phyloP scores from a whole-genome alignment of 73 alveolate genomes.

The Blepharisma japonicum region DNA sequence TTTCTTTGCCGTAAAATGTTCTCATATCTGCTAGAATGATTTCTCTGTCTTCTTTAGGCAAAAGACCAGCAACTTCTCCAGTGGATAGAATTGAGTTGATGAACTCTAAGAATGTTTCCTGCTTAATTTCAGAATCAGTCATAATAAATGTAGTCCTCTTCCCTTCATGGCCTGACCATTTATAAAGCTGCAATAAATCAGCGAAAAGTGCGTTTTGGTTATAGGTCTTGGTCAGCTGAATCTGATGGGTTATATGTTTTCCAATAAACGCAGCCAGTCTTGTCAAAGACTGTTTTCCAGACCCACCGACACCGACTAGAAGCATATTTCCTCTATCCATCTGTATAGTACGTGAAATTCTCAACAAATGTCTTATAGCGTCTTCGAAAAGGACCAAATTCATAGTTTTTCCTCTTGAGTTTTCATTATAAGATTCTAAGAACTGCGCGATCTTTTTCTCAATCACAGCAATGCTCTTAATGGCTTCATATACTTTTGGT shows the following conservation, averaged over 20 bases:
- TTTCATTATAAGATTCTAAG: slow-evolving; percentile 87
- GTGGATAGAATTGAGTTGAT: slow-evolving; percentile 95
- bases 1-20: slow-evolving; percentile 74
- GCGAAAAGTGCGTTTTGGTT: slow-evolving; percentile 88
- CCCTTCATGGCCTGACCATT: slow-evolving; percentile 92
- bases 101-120: slow-evolving; percentile 98
- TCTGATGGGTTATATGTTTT: slow-evolving; percentile 73
- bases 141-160: slow-evolving; percentile 92
- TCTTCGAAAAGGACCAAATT: slow-evolving; percentile 99
- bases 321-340: slow-evolving; percentile 96
- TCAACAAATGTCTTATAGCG: slow-evolving; percentile 96
- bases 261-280: slow-evolving; percentile 97
- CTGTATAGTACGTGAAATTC: slow-evolving; percentile 96
- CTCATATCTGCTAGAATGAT: slow-evolving; percentile 81
- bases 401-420: slow-evolving; percentile 94
- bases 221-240: slow-evolving; percentile 91
- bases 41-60: slow-evolving; percentile 98
- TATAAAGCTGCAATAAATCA: slow-evolving; percentile 82
- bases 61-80: slow-evolving; percentile 99
- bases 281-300: slow-evolving; percentile 99
- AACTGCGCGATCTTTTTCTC: slow-evolving; percentile 80
- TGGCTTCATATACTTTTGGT: slow-evolving; percentile 97
- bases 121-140: slow-evolving; percentile 99
- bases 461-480: slow-evolving; percentile 84
- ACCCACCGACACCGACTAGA: slow-evolving; percentile 99